phyloP scores from a whole-genome alignment of 768 basidiomycete species.

The Russula brevipes region DNA sequence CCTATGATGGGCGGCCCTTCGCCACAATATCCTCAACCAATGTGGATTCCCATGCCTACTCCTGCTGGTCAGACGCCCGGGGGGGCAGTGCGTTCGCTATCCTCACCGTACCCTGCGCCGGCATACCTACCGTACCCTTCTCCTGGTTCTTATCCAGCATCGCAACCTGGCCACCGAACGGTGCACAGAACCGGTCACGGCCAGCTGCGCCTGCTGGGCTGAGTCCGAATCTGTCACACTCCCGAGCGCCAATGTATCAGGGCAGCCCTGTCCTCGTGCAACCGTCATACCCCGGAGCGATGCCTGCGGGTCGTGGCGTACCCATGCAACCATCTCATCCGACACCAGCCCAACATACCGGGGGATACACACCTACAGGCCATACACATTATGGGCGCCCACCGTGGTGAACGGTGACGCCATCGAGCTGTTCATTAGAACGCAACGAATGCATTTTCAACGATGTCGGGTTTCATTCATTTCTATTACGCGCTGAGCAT shows the following conservation, averaged over 20 bases:
- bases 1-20: slow-evolving; percentile 60
- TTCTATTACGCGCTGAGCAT: slow-evolving; percentile 1
- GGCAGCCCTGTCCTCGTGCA: slow-evolving; percentile 67
- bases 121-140: slow-evolving; percentile 61
- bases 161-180: slow-evolving; percentile 37
- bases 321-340: slow-evolving; percentile 39
- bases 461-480: not conserved
- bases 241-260: slow-evolving; percentile 52
- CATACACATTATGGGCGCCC: slow-evolving; percentile 15
- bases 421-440: slow-evolving; percentile 2
- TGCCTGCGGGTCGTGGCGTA: slow-evolving; percentile 37
- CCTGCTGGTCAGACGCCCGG: slow-evolving; percentile 44
- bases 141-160: slow-evolving; percentile 41
- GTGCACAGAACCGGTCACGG: slow-evolving; percentile 38
- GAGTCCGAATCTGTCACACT: slow-evolving; percentile 61
- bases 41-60: slow-evolving; percentile 54
- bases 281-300: slow-evolving; percentile 32
- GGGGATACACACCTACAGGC: slow-evolving; percentile 16
- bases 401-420: not conserved
- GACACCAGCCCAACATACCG: slow-evolving; percentile 25
- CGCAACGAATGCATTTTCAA: not conserved
- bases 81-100: slow-evolving; percentile 51
- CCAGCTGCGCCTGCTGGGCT: slow-evolving; percentile 40
- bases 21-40: slow-evolving; percentile 53
- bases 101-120: slow-evolving; percentile 57